Conservation (phyloP, 163 green algal genomes). For the Smithsoniella earleae region DNA sequence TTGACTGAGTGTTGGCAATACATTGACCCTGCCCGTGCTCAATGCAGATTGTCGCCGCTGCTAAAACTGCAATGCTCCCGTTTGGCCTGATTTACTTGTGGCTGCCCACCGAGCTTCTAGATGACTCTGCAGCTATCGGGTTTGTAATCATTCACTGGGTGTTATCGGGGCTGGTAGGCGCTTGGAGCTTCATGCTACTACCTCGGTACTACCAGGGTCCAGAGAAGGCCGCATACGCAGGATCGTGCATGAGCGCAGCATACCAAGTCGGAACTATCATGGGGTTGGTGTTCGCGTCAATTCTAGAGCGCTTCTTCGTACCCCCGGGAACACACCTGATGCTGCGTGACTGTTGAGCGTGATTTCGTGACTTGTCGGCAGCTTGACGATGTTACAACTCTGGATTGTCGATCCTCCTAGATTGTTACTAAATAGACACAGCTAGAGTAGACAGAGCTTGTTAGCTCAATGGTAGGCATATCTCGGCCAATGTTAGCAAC, state of each 20-base stretch:
- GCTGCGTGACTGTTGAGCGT: too few relatives aligned
- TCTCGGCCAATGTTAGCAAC: too few relatives aligned
- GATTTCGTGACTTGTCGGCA: too few relatives aligned
- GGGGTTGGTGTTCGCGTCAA: neutral
- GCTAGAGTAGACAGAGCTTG: too few relatives aligned
- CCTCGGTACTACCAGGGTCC: neutral
- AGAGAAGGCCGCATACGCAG: neutral
- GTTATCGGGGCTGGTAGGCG: neutral
- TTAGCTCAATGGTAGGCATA: too few relatives aligned
- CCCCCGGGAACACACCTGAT: too few relatives aligned
- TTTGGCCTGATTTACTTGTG: constrained; percentile 2
- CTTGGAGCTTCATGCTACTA: constrained; percentile 19
- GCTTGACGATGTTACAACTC: too few relatives aligned
- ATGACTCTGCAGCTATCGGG: neutral
- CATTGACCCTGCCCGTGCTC: too few relatives aligned
- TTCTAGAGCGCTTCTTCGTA: neutral
- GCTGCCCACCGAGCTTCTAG: neutral
- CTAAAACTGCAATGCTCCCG: neutral
- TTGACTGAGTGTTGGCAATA: too few relatives aligned
- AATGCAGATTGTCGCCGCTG: neutral
- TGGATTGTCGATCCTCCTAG: too few relatives aligned
- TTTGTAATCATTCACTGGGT: constrained; percentile 20
- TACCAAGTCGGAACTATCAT: neutral
- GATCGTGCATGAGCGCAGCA: neutral
- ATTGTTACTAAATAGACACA: too few relatives aligned